Evolutionary conservation across 129 eudicot genomes (phyloP).

Genomic region (Apium graveolens): DNA sequence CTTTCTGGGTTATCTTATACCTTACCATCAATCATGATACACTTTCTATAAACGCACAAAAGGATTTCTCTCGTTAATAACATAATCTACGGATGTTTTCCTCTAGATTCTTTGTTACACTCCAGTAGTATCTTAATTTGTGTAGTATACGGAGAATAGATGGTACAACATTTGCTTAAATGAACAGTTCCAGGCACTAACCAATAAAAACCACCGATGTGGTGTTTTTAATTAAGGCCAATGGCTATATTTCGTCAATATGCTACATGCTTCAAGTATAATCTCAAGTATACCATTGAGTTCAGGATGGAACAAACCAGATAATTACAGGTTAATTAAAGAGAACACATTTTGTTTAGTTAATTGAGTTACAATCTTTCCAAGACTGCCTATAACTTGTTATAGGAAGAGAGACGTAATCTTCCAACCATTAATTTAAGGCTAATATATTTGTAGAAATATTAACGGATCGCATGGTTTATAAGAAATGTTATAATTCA

Average conservation of each 20-base stretch:
- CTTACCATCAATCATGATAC: background rate
- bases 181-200: background rate
- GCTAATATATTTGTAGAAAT: too few relatives aligned
- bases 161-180: background rate
- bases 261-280: background rate
- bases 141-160: background rate
- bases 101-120: background rate
- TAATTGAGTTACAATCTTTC: too few relatives aligned
- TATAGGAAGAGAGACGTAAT: too few relatives aligned
- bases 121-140: background rate
- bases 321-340: background rate
- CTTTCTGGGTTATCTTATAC: background rate
- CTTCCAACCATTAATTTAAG: too few relatives aligned
- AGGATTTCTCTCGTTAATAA: background rate
- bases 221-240: background rate
- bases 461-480: background rate
- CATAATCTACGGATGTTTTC: background rate
- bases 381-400: too few relatives aligned
- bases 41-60: background rate
- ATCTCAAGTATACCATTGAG: background rate
- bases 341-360: too few relatives aligned
- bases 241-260: too few relatives aligned
- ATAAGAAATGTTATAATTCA: background rate
- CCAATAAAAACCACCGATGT: background rate
- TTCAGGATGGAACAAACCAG: background rate